Percentiles rank a stretch among this genome's conserved stretches.
Conservation (phyloP, 306 rosid genomes). For the Prunus mira region DNA sequence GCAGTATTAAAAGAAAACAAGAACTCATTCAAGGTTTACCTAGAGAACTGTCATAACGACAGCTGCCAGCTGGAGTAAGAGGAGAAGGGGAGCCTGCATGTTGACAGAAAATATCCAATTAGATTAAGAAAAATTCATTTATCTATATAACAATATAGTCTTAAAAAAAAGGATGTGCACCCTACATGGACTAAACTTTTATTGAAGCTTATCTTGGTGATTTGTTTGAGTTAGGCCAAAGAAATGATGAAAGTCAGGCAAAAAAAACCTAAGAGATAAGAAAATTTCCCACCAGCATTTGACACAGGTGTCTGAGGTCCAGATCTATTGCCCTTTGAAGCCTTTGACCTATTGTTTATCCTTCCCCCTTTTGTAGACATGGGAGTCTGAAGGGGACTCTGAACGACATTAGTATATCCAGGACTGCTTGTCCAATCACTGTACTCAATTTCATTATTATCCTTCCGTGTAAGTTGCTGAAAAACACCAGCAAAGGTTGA, state of each 20-base stretch:
- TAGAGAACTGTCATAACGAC: conserved; percentile 95
- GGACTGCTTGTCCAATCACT: conserved; percentile 52
- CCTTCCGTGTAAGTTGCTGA: conserved; percentile 73
- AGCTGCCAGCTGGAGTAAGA: conserved; percentile 86
- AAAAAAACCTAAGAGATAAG: background rate
- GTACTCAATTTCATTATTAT: conserved; percentile 45
- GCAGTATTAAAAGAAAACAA: conserved; percentile 21
- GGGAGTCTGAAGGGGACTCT: conserved; percentile 72
- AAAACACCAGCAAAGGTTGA: conserved; percentile 24
- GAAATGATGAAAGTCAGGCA: background rate
- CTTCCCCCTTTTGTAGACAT: conserved; percentile 80
- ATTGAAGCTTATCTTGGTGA: conserved; percentile 14
- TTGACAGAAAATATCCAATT: background rate
- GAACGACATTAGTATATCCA: conserved; percentile 38
- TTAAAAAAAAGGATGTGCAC: background rate
- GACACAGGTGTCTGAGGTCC: conserved; percentile 81
- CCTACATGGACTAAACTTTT: conserved; percentile 12
- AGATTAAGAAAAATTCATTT: background rate
- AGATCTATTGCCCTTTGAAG: conserved; percentile 57
- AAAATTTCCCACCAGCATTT: conserved; percentile 54
- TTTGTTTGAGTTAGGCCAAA: background rate
- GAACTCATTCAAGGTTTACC: conserved; percentile 46
- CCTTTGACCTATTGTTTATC: conserved; percentile 58
- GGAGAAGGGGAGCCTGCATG: conserved; percentile 78
- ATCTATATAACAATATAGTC: background rate